Conservation (phyloP, 768 basidiomycete species). For the Cystofilobasidium ferigula region DNA sequence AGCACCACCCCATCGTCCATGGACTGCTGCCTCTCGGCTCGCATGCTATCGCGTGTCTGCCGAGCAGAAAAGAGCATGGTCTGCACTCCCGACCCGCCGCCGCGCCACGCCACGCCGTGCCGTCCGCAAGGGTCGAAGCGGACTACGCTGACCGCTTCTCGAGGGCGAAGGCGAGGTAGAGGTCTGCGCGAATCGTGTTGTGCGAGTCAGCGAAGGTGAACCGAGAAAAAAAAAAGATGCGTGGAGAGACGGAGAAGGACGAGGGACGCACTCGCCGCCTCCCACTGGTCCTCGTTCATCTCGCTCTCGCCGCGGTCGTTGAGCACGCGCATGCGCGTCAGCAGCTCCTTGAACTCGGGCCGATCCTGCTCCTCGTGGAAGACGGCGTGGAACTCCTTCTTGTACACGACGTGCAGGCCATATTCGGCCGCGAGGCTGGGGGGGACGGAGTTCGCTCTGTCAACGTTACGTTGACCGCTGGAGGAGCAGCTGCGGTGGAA, state of each 20-base stretch:
- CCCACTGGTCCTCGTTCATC: slow-evolving; percentile 95
- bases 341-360: slow-evolving; percentile 66
- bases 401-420: slow-evolving; percentile 60
- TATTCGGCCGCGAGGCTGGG: slow-evolving; percentile 73
- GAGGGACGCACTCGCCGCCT: slow-evolving; percentile 78
- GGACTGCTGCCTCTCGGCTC: no score
- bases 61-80: no score
- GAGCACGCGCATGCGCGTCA: slow-evolving; percentile 85
- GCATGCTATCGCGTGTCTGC: no score
- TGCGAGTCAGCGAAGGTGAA: slow-evolving; percentile 14
- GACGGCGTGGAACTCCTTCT: slow-evolving; percentile 80
- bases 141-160: slow-evolving; percentile 44
- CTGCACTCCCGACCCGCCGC: no score
- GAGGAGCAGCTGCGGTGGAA: neutral
- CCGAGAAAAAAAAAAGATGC: neutral
- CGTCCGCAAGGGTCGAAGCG: no score
- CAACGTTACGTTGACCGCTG: neutral
- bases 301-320: slow-evolving; percentile 72
- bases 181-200: slow-evolving; percentile 46
- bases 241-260: neutral
- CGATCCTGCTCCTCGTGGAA: slow-evolving; percentile 69
- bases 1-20: no score
- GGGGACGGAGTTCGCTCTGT: neutral
- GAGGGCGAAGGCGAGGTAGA: slow-evolving; percentile 88
- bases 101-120: no score